Base-by-base conservation (phyloP, 2,329 filamentous ascomycete genomes). In the Ascomycota sp. region DNA sequence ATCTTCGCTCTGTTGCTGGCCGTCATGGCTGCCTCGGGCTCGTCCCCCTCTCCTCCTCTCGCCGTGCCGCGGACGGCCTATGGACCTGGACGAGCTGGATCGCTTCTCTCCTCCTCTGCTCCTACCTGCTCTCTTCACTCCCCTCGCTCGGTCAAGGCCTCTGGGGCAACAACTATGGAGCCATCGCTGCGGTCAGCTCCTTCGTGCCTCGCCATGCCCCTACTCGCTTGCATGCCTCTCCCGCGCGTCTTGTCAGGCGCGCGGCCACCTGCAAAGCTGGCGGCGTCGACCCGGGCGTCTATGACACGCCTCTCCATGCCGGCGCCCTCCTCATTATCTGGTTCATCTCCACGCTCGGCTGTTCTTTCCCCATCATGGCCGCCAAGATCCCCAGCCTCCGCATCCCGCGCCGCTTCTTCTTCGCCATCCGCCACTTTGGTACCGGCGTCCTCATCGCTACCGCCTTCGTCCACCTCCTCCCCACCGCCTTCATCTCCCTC, bases 361-460 rank as follows among this genome's bases (percentile, higher is more conserved):
- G 55, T 37, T 50, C 49, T 3, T 65, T 72, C 33, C 67, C 69
- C 2, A 53, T 73, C 30, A 44, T 71, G 27, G 66, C 64, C 21
- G 47, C 54, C 31, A 55, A 55, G 36, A 55, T 67, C 27, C 63
- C 63, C 15, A 48, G 56, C 11, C 45, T 71, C 29, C 61, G 56
- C 32, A 68, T 73, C 30, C 68, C 68, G 2, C 47, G 53, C 13
- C 50, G 47, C 28, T 61, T 69, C 48, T 63, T 70, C 50, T 69
- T 70, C 44, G 47, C 55, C 30, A 61, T 68, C 29, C 60, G 65
- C 36, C 75, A 81, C 56, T 80, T 81, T 40, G 76, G 79, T 40
- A 86, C 79, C 7, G 79, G 79, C 33, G 80, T 89, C 13, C 59
- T 67, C 21, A 62, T 72, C 27, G 69, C 80, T 19, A 86, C 79